Conservation (phyloP, 2,329 filamentous ascomycete genomes). For the Capronia coronata region DNA sequence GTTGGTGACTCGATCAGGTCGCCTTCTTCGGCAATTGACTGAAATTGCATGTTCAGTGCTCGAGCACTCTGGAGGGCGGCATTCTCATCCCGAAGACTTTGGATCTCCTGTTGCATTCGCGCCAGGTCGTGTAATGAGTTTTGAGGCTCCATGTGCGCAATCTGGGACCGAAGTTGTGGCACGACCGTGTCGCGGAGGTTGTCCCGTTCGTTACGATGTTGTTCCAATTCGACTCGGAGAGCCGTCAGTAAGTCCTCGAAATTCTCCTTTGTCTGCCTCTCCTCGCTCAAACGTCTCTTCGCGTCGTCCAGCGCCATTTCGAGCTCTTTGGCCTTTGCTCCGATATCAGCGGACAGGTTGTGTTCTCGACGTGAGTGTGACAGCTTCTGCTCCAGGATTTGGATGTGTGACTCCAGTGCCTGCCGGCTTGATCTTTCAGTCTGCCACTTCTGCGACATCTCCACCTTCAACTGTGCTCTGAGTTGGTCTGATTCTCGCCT, state of each 20-base stretch:
- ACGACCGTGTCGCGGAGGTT: conserved; percentile 84
- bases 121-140: conserved; percentile 71
- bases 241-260: conserved; percentile 87
- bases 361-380: conserved; percentile 44
- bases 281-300: conserved; percentile 72
- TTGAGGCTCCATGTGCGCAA: conserved; percentile 56
- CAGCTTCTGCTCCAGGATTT: conserved; percentile 71
- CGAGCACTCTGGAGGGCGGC: conserved; percentile 42
- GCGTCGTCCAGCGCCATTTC: conserved; percentile 76
- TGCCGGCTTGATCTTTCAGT: conserved; percentile 73
- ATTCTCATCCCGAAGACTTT: conserved; percentile 53
- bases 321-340: conserved; percentile 65
- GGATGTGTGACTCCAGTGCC: conserved; percentile 75
- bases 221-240: conserved; percentile 74
- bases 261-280: conserved; percentile 80
- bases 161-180: conserved; percentile 66
- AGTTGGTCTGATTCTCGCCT: conserved; percentile 84
- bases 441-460: conserved; percentile 78
- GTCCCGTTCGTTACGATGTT: conserved; percentile 79
- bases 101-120: conserved; percentile 80
- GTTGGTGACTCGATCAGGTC: conserved; percentile 38
- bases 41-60: conserved; percentile 49
- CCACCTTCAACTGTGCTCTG: conserved; percentile 75
- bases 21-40: conserved; percentile 56
- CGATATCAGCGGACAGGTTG: conserved; percentile 41